Evolutionary conservation across 2,329 filamentous ascomycete genomes (phyloP).

Genomic region (Daldinia eschscholtzii): DNA sequence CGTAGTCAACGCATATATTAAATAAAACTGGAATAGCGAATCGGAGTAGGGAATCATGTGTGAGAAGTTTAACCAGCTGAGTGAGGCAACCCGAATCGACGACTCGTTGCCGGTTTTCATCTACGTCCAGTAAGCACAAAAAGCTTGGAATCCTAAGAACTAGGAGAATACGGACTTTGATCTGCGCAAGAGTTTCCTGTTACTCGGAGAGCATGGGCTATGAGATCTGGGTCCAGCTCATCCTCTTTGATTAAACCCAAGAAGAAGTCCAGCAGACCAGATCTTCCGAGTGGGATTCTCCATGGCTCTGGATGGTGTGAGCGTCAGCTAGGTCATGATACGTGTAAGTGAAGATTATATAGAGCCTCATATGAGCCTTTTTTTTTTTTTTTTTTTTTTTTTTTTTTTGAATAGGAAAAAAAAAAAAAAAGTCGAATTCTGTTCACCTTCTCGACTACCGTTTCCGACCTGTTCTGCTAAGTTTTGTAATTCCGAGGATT

Average conservation of each 20-base stretch:
- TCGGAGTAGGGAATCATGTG: conserved; percentile 61
- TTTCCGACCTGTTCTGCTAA: conserved; percentile 67
- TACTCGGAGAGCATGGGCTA: conserved; percentile 67
- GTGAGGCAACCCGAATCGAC: conserved; percentile 63
- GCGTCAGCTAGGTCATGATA: conserved; percentile 29
- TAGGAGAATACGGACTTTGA: conserved; percentile 57
- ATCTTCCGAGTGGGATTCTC: conserved; percentile 68
- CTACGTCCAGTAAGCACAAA: conserved; percentile 51
- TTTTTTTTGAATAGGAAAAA: no score
- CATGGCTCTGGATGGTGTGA: conserved; percentile 61
- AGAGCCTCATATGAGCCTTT: conserved; percentile 1
- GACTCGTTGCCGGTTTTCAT: conserved; percentile 70
- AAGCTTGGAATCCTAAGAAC: neutral
- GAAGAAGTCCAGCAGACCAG: conserved; percentile 70
- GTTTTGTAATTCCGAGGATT: conserved; percentile 58
- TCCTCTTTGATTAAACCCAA: conserved; percentile 60
- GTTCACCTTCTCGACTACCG: conserved; percentile 67
- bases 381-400: no score
- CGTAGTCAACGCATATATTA: conserved; percentile 74
- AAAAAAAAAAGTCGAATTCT: neutral
- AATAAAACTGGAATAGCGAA: conserved; percentile 71
- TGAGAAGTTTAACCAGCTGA: conserved; percentile 62
- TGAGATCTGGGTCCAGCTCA: conserved; percentile 58
- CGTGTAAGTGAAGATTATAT: conserved; percentile 1
- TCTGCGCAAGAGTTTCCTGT: conserved; percentile 74